phyloP scores from a whole-genome alignment of 1,284 basidiomycete species.

The Pseudozyma sp. region DNA sequence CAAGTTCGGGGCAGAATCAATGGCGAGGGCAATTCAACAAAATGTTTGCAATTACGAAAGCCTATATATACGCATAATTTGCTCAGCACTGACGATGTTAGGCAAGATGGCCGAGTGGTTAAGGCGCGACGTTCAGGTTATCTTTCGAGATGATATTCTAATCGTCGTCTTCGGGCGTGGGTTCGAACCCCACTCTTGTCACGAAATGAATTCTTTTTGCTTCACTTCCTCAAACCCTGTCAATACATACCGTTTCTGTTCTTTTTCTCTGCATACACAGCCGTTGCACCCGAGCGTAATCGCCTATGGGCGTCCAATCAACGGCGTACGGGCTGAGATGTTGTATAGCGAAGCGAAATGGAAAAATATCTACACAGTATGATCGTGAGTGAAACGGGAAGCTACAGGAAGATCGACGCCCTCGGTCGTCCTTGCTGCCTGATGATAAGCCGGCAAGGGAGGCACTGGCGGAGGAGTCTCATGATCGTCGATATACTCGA shows the following conservation, averaged over 20 bases:
- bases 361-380: constrained; percentile 15
- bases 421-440: constrained; percentile 9
- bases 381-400: constrained; percentile 21
- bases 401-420: constrained; percentile 20
- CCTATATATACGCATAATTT: neutral
- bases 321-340: neutral
- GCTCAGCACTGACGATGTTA: neutral
- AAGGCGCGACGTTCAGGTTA: constrained; percentile 61
- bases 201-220: constrained; percentile 28
- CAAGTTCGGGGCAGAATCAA: too few relatives aligned
- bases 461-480: constrained; percentile 27
- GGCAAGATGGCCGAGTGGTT: constrained; percentile 69
- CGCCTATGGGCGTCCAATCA: neutral
- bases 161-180: constrained; percentile 65
- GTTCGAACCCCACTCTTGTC: constrained; percentile 69
- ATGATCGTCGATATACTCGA: constrained; percentile 31
- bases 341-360: neutral
- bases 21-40: too few relatives aligned
- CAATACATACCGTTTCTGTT: constrained; percentile 21
- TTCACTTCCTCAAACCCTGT: too few relatives aligned
- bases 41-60: too few relatives aligned
- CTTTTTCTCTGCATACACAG: neutral
- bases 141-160: constrained; percentile 9
- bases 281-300: neutral
- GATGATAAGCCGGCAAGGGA: constrained; percentile 41